Base-by-base conservation (phyloP, 2,329 filamentous ascomycete species). In the Penicillium vulpinum region DNA sequence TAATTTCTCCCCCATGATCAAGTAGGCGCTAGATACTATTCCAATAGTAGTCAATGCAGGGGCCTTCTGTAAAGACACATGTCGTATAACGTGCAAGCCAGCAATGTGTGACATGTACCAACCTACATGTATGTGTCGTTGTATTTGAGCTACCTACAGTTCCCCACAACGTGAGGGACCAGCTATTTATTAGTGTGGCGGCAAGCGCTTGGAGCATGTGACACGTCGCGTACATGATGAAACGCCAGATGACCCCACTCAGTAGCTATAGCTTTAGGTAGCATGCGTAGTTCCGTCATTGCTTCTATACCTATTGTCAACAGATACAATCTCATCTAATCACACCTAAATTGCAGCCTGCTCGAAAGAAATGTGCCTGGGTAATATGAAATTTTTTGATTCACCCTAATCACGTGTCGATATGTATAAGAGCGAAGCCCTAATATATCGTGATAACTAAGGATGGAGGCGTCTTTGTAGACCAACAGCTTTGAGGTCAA, bases 401-500 rank as follows among this genome's bases (percentile, higher is more conserved):
- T 18, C n/a, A 4, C 1, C 4, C 8, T 16, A 11, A 43, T 50
- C 51, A 54, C 51, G 51, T 49, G 51, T 13, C 9, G 2, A 35
- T 35, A 54, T 49, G 41, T 40, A 49, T 41, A 26, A n/a, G 8
- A 18, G 21, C 22, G 5, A 35, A 54, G 36, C 51, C 51, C 51
- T 54, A 54, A 48, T 10, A 3, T 2, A 66, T 61, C 51, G 36
- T 36, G 18, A 22, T 16, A 51, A 31, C 26, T 31, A n/a, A 5
- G 4, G 7, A 26, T 11, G 7, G 6, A 28, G 10, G 11, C 7
- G 1, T 8, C 15, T 26, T 26, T 11, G 31, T 48, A 18, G 45
- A 38, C 0, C 11, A 15, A 21, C 6, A 45, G n/a, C 28, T 2
- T 4, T 2, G 11, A 22, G 2, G 8, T 9, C 21, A 3, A 18